These are phyloP conservation scores for Blepharisma japonicum DNA, from an alignment of 73 alveolate genomes.

Conservation along the genomic window DNA sequence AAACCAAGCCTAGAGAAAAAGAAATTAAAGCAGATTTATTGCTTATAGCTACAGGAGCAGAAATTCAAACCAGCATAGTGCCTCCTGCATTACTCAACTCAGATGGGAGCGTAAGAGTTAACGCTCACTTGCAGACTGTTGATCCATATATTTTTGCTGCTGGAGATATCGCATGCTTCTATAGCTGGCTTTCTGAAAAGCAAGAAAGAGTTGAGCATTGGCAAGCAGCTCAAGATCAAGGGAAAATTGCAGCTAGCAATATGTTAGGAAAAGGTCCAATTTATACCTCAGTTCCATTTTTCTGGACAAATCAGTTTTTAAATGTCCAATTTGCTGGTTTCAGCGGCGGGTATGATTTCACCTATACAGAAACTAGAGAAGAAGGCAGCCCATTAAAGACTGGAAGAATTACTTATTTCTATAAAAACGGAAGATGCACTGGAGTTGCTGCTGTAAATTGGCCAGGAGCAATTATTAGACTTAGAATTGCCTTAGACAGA, in stretches of 20 bases:
- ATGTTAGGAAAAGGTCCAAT: constrained; percentile 78
- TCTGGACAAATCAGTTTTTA: constrained; percentile 70
- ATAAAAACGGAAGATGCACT: constrained; percentile 22
- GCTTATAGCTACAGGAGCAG: constrained; percentile 73
- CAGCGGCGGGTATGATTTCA: constrained; percentile 7
- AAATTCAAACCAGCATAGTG: constrained; percentile 55
- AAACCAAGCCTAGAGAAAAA: constrained; percentile 45
- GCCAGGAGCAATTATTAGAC: constrained; percentile 27
- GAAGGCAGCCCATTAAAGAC: constrained; percentile 5
- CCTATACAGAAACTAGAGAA: constrained; percentile 2
- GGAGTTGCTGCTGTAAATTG: constrained; percentile 31
- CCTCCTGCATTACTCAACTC: constrained; percentile 37
- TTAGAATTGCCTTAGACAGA: constrained; percentile 17
- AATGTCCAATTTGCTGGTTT: constrained; percentile 25
- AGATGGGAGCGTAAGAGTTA: constrained; percentile 61
- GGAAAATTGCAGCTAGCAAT: constrained; percentile 76
- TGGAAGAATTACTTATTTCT: constrained; percentile 33
- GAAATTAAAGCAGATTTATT: constrained; percentile 74
- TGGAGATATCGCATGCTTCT: constrained; percentile 84
- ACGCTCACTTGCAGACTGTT: constrained; percentile 69
- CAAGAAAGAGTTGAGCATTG: constrained; percentile 84
- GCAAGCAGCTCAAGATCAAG: constrained; percentile 72
- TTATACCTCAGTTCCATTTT: constrained; percentile 76
- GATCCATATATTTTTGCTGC: constrained; percentile 76
- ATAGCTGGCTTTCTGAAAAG: constrained; percentile 69